A percentile compares a stretch with the other conserved stretches of the same genome.
phyloP scores from a whole-genome alignment of 768 basidiomycete genomes.

The Sporobolomyces roseus region DNA sequence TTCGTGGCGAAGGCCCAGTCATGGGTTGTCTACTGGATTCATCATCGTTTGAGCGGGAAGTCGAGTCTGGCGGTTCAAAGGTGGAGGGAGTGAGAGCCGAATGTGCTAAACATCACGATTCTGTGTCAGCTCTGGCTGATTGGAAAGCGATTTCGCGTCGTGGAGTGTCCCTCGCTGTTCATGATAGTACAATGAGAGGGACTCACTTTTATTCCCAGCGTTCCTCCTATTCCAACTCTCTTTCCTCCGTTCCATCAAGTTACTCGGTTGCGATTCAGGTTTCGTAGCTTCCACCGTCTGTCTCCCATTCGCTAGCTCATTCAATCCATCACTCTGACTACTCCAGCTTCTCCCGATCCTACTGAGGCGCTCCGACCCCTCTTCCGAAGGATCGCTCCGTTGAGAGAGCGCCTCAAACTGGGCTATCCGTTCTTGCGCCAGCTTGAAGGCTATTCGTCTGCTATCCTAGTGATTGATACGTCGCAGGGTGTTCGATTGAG shows the following conservation, averaged over 20 bases:
- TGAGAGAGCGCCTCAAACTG: slow-evolving; percentile 16
- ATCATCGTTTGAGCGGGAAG: neutral
- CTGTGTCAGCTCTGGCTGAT: neutral
- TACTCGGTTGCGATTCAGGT: neutral
- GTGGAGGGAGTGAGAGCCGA: neutral
- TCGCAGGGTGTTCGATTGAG: no score
- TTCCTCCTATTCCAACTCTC: slow-evolving; percentile 11
- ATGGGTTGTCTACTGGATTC: no score
- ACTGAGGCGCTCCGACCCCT: slow-evolving; percentile 10
- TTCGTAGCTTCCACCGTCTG: neutral
- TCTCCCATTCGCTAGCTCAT: neutral
- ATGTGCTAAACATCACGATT: neutral
- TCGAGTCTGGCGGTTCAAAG: neutral
- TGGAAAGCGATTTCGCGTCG: no score
- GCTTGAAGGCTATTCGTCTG: neutral
- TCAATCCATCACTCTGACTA: neutral
- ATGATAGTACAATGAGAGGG: neutral
- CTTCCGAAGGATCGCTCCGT: neutral
- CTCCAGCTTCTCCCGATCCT: neutral
- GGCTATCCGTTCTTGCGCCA: slow-evolving; percentile 10
- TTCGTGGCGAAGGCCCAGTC: no score
- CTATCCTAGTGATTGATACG: no score
- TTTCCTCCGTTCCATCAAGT: slow-evolving; percentile 8
- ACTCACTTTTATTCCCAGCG: slow-evolving; percentile 9
- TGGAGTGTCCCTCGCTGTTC: no score